Evolutionary conservation across 2,329 filamentous ascomycete species (phyloP), one percentile per base, ranked within the genome.

Genomic region (Penicillium carneum): DNA sequence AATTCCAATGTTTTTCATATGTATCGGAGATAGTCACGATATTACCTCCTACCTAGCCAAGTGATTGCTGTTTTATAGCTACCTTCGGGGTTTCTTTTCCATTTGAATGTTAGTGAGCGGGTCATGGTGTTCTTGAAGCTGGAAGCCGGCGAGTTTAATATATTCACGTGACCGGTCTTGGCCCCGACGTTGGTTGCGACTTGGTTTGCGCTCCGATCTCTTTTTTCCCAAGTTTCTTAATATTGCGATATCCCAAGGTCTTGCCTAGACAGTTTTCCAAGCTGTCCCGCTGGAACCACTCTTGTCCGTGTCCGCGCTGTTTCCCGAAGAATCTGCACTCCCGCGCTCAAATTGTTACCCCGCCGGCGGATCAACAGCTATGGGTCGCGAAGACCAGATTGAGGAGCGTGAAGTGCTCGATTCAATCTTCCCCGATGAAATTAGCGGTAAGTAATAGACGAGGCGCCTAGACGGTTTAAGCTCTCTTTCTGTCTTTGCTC

Each of bases 381-480:
- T 83, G 81, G 81, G 81, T 57, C 76, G 79, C 76, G 94, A 98
- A 84, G 95, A 99, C 63, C 95, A 99, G 79, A 82, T 89, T 68
- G 95, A 99, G 81, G 95, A 99, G 85, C 89, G 93, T 64, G 95
- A 99, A 79, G 94, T 99, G 71, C 92, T 99, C 76, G 92, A 96
- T 75, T 97, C 94, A 63, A 99, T 99, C 74, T 99, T 98, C 71
- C 93, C 95, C 1, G 94, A 99, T 63, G 95, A 99, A 81, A 97
- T 99, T 70, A 94, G 89, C 85, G 90, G 93, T 94, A 73, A 49
- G 77, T 65, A 6, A 47, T 4, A 48, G 2, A 11, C 4, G 36
- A 31, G 36, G 38, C 16, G 8, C 14, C 10, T 38, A n/a, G 29
- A 9, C 8, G 12, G n/a, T 23, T 23, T 16, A 16, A 20, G 14